Evolutionary conservation across 2,329 filamentous ascomycete species (phyloP), one percentile per base, ranked within the genome.

Genomic region (Fusarium ramigenum): DNA sequence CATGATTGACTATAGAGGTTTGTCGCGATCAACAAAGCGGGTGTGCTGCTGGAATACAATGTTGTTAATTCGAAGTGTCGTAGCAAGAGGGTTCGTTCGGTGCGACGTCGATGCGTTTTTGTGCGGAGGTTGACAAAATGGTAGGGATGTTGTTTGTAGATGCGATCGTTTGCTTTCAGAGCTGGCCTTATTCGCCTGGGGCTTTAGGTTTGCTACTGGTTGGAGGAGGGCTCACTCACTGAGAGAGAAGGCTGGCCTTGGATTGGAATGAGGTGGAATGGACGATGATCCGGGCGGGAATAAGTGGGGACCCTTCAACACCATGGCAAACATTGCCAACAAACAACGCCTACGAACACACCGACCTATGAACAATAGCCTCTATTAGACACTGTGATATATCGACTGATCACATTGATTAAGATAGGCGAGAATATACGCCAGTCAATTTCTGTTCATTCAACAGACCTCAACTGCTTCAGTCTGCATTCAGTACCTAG

Each of bases 1-100:
- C 88, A 90, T 90, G 79, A 81, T 85, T 82, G 79, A 81, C 85
- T 82, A 79, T 71, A 74, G 70, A 64, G 64, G 63, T 69, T 69
- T 77, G 69, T 79, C 75, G 76, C 76, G 71, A 72, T 70, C 56
- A 59, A 70, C 67, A 54, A 66, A 63, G 56, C 47, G 58, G 50
- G 58, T 46, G 53, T 50, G 57, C 46, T 63, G 40, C 50, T 53
- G 25, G 32, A 32, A 49, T 66, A 43, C 52, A 58, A 57, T 54
- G 66, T 57, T 70, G 50, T 61, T 44, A 61, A 65, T 50, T 73
- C 61, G 60, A 70, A n/a, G 63, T 64, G 46, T 69, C 65, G 70
- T 57, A 50, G 44, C 47, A 53, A 72, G 65, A 72, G 71, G 34
- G 58, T 70, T 66, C 28, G 52, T 62, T 68, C 66, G 56, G 52